These are phyloP conservation scores for Ilyonectria mors-panacis DNA, from an alignment of 2,329 filamentous ascomycete genomes.

Conservation along the genomic window DNA sequence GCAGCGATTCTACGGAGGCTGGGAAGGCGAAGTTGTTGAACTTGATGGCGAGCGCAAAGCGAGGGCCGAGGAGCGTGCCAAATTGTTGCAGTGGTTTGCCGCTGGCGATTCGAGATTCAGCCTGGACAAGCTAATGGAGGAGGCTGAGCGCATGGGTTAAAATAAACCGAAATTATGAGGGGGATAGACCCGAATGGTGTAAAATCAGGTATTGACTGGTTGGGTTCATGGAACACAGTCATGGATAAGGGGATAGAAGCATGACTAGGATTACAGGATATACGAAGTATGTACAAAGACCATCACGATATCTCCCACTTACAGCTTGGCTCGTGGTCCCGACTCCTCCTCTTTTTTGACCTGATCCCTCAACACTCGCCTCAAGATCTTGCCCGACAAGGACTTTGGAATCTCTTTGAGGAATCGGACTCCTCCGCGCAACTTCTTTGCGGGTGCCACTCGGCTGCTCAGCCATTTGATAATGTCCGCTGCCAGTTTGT, in stretches of 20 bases:
- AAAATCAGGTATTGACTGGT: conserved; percentile 7
- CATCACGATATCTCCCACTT: conserved; percentile 13
- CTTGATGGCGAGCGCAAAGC: conserved; percentile 62
- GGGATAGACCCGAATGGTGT: not conserved
- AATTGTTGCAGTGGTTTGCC: conserved; percentile 86
- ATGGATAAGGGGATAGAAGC: not conserved
- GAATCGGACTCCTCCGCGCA: conserved; percentile 80
- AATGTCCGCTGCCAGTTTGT: conserved; percentile 54
- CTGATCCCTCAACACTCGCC: conserved; percentile 64
- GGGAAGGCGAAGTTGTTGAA: conserved; percentile 62
- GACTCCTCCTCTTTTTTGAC: conserved; percentile 54
- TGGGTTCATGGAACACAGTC: conserved; percentile 10
- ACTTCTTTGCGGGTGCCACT: conserved; percentile 76
- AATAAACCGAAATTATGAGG: not conserved
- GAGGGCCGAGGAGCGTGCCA: conserved; percentile 74
- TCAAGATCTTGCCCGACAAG: conserved; percentile 65
- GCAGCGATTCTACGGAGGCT: conserved; percentile 90
- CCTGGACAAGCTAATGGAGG: conserved; percentile 87
- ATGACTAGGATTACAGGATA: conserved; percentile 24
- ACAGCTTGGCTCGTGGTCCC: conserved; percentile 55
- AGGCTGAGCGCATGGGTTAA: conserved; percentile 84
- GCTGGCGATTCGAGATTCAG: conserved; percentile 84
- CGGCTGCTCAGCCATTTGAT: conserved; percentile 63
- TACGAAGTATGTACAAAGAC: conserved; percentile 19
- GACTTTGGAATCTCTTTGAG: conserved; percentile 80